Evolutionary conservation across 192 early-diverging fungal genomes (phyloP).

Genomic region (Gamsiella multidivaricata): DNA sequence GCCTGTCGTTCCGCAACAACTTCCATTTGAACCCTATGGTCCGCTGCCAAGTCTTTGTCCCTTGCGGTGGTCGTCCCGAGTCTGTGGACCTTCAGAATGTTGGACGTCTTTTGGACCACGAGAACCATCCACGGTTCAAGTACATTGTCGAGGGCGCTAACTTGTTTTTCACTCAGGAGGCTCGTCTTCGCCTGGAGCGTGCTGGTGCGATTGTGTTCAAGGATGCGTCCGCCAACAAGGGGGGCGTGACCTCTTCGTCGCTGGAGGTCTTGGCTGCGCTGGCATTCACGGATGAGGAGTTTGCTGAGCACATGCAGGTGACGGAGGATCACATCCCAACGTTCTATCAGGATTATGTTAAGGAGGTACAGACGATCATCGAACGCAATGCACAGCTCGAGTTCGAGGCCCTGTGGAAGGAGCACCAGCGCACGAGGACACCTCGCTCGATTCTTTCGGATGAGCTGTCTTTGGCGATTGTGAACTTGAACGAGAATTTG

Average conservation of each 20-base stretch:
- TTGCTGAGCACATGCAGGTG: constrained; percentile 91
- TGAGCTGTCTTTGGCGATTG: constrained; percentile 90
- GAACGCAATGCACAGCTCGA: constrained; percentile 95
- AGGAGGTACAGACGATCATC: constrained; percentile 91
- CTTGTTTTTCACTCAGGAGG: constrained; percentile 98
- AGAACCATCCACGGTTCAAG: constrained; percentile 93
- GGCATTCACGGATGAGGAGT: constrained; percentile 91
- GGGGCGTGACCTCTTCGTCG: constrained; percentile 97
- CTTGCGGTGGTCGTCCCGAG: constrained; percentile 98
- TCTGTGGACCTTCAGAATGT: constrained; percentile 95
- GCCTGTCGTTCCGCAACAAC: constrained; percentile 94
- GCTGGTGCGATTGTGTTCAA: constrained; percentile 95
- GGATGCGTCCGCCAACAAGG: constrained; percentile 99
- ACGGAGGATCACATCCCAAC: constrained; percentile 76
- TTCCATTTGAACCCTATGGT: constrained; percentile 92
- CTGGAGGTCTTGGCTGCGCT: constrained; percentile 97
- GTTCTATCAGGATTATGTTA: constrained; percentile 95
- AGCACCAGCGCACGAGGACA: constrained; percentile 80
- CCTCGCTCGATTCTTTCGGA: constrained; percentile 90
- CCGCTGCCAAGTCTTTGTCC: constrained; percentile 91
- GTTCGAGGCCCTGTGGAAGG: constrained; percentile 96
- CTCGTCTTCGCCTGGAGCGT: constrained; percentile 94
- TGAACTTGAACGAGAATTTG: constrained; percentile 91
- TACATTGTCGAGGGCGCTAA: constrained; percentile 99
- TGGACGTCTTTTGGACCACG: constrained; percentile 74